A percentile compares a stretch with the other conserved stretches of the same genome.
phyloP scores from a whole-genome alignment of 225 moss, liverwort and hornwort species.

The Rhytidiadelphus loreus region DNA sequence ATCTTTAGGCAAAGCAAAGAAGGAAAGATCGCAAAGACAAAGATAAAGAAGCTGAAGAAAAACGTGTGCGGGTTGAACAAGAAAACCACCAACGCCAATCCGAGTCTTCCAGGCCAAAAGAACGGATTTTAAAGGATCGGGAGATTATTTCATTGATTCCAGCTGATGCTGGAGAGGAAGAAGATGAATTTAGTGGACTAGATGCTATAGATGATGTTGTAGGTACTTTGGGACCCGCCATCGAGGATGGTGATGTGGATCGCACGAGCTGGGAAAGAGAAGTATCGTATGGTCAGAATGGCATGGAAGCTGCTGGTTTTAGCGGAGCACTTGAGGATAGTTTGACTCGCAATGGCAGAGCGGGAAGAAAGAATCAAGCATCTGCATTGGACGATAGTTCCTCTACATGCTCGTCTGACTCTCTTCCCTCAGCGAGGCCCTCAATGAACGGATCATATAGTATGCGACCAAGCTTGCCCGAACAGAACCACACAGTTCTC shows the following conservation, averaged over 20 bases:
- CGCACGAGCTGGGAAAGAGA: conserved; percentile 89
- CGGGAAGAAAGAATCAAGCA: conserved; percentile 66
- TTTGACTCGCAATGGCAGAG: conserved; percentile 48
- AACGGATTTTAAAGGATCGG: conserved; percentile 50
- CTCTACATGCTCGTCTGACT: conserved; percentile 96
- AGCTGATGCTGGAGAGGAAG: conserved; percentile 65
- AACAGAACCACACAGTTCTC: conserved; percentile 41
- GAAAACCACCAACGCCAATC: conserved; percentile 66
- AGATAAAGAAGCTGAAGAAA: conserved; percentile 94
- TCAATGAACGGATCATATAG: conserved; percentile 64
- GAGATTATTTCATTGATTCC: conserved; percentile 46
- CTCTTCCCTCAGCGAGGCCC: conserved; percentile 77
- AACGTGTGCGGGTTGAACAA: conserved; percentile 69
- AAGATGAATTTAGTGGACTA: conserved; percentile 77
- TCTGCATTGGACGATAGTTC: conserved; percentile 90
- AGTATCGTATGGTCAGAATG: conserved; percentile 64
- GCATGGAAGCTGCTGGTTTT: conserved; percentile 92
- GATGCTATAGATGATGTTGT: conserved; percentile 74
- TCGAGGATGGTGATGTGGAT: conserved; percentile 80
- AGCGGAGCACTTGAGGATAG: conserved; percentile 77
- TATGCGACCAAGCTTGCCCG: conserved; percentile 52
- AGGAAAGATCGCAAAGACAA: conserved; percentile 97
- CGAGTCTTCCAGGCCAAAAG: conserved; percentile 45
- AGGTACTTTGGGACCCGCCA: conserved; percentile 78
- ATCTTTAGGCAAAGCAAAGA: conserved; percentile 85